These are phyloP conservation scores for Lepidium campestre DNA, from an alignment of 441 rosid species.

Conservation along the genomic window DNA sequence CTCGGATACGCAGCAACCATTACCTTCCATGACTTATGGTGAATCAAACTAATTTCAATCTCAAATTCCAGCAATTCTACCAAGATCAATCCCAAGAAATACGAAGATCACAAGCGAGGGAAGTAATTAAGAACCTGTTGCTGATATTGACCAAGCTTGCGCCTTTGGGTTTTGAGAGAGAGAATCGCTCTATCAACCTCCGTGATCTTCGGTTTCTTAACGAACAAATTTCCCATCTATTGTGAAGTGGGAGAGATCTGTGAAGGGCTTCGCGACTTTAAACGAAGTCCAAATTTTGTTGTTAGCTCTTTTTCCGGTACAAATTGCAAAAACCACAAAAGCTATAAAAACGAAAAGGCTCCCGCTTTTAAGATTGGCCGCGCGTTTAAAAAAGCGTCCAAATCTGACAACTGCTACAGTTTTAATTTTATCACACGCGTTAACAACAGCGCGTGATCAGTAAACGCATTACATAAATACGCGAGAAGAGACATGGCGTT, in stretches of 20 bases:
- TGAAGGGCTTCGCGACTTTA: conserved; percentile 3
- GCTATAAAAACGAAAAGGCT: background rate
- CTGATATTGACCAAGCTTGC: conserved; percentile 88
- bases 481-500: background rate
- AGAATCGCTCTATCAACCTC: conserved; percentile 89
- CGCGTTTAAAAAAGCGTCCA: conserved; percentile 16
- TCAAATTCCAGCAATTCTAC: background rate
- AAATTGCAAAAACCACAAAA: background rate
- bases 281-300: conserved; percentile 6
- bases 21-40: background rate
- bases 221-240: conserved; percentile 79
- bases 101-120: background rate
- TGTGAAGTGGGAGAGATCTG: background rate
- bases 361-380: background rate
- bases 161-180: conserved; percentile 87
- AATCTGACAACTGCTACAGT: background rate
- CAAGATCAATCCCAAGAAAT: conserved; percentile 1
- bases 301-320: background rate
- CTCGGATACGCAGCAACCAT: background rate
- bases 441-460: conserved; percentile 13
- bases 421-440: conserved; percentile 5
- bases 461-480: conserved; percentile 1
- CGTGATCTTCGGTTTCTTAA: conserved; percentile 88
- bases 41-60: background rate
- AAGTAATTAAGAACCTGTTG: conserved; percentile 49